Evolutionary conservation across 768 basidiomycete genomes (phyloP).

Genomic region (Hericium erinaceus): DNA sequence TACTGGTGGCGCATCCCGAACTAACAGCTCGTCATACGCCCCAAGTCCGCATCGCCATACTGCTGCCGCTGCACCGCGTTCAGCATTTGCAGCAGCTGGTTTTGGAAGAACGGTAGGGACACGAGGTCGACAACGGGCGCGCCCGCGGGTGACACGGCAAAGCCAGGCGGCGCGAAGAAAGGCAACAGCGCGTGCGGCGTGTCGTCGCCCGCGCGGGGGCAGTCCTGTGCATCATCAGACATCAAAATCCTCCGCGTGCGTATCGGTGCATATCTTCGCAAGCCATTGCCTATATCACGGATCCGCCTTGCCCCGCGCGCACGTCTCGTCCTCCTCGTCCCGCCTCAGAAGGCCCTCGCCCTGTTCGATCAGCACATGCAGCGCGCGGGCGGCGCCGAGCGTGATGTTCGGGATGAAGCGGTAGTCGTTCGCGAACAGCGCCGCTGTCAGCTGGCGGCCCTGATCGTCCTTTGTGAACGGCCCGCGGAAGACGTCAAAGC

Average conservation of each 20-base stretch:
- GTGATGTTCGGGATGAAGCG: constrained; percentile 49
- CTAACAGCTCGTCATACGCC: no score
- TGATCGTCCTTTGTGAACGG: no score
- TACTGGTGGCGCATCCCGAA: no score
- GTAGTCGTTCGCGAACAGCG: constrained; percentile 61
- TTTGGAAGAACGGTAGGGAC: no score
- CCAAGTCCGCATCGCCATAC: no score
- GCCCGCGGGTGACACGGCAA: not conserved
- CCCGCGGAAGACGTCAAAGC: no score
- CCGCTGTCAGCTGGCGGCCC: constrained; percentile 63
- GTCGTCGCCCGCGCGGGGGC: not conserved
- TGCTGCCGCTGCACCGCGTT: no score
- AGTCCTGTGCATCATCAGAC: not conserved
- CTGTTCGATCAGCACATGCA: constrained; percentile 41
- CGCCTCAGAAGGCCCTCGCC: constrained; percentile 32
- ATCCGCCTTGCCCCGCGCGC: constrained; percentile 16
- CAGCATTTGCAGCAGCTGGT: no score
- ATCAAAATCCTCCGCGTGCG: not conserved
- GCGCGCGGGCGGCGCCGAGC: constrained; percentile 37
- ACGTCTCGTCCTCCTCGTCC: constrained; percentile 25
- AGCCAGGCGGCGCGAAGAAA: not conserved
- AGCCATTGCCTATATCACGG: not conserved
- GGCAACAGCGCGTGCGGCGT: not conserved
- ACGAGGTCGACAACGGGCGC: not conserved
- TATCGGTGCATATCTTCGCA: not conserved